These are phyloP conservation scores for Coemansia sp. DNA, from an alignment of 192 early-diverging fungal genomes.

Conservation along the genomic window DNA sequence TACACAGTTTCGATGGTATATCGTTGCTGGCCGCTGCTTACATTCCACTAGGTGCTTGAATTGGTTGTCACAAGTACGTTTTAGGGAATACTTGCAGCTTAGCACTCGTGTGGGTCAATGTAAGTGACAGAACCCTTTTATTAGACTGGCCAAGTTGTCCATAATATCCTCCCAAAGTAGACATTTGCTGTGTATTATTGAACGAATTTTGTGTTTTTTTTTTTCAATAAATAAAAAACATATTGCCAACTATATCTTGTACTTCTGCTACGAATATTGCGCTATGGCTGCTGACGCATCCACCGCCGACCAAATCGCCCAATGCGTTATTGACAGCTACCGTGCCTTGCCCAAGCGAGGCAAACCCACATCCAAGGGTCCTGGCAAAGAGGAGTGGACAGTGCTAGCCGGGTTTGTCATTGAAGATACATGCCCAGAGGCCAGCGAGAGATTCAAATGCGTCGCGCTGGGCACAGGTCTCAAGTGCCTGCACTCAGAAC, in stretches of 20 bases:
- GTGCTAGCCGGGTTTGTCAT: conserved; percentile 79
- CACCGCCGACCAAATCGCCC: conserved; percentile 50
- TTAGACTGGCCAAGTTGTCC: background rate
- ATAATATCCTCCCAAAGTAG: background rate
- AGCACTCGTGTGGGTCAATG: too few species aligned
- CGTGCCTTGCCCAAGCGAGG: conserved; percentile 70
- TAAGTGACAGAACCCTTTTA: too few species aligned
- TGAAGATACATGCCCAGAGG: conserved; percentile 11
- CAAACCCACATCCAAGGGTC: conserved; percentile 62
- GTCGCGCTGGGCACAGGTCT: conserved; percentile 71
- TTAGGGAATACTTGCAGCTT: too few species aligned
- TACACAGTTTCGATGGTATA: too few species aligned
- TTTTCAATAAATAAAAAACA: background rate
- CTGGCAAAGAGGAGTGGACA: conserved; percentile 75
- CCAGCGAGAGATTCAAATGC: conserved; percentile 13
- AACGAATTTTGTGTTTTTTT: background rate
- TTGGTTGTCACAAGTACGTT: too few species aligned
- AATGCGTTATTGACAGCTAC: conserved; percentile 59
- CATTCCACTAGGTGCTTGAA: too few species aligned
- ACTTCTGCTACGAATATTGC: background rate
- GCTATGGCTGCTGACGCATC: background rate
- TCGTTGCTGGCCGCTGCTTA: too few species aligned
- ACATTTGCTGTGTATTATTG: background rate
- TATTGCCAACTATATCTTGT: background rate
- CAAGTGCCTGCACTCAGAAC: conserved; percentile 73